Evolutionary conservation across 1,284 basidiomycete species (phyloP), one percentile per base, ranked within the genome.

Genomic region (Papiliotrema fonsecae): DNA sequence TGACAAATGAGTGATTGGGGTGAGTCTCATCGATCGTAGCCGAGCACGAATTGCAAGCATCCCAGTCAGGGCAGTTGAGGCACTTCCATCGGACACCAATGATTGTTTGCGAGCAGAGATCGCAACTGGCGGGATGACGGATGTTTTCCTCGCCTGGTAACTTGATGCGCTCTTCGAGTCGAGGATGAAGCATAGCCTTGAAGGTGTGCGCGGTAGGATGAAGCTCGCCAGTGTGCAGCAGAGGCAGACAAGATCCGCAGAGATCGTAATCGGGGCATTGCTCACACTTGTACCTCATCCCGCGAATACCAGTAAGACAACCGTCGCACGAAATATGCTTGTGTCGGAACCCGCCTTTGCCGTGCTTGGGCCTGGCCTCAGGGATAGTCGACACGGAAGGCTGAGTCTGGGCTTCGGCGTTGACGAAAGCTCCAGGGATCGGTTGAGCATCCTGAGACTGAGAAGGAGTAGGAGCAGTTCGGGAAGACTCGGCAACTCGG

Each of bases 1-100:
- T 83, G 27, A 86, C 83, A 64, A 92, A 92, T 6, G 79, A 76
- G 67, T 93, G 89, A 24, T 69, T 64, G 1, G 88, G 88, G 67
- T 93, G 89, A 44, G 87, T 84, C 7, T 71, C 57, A 0, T 80
- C 81, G 53, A 91, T 56, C 4, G 58, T 85, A 50, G 74, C 76
- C 65, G 85, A 86, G 72, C 89, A 93, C 7, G 76, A 68, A 24
- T 70, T 64, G 67, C 89, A 93, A 26, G 82, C 80, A 51, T 74
- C 72, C 72, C 72, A 74, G 46, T 74, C 72, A 26, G 70, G 70
- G 46, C 72, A 74, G 48, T 68, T 64, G 50, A 72, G 59, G 51
- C 72, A 74, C 58, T 74, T 74, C 65, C 64, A 69, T 37, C 72
- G 51, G 4, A 68, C 57, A 11, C 72, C 71, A n/a, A 56, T 52